Evolutionary conservation across 2,329 filamentous ascomycete species (phyloP).

Genomic region (Colletotrichum graminicola): DNA sequence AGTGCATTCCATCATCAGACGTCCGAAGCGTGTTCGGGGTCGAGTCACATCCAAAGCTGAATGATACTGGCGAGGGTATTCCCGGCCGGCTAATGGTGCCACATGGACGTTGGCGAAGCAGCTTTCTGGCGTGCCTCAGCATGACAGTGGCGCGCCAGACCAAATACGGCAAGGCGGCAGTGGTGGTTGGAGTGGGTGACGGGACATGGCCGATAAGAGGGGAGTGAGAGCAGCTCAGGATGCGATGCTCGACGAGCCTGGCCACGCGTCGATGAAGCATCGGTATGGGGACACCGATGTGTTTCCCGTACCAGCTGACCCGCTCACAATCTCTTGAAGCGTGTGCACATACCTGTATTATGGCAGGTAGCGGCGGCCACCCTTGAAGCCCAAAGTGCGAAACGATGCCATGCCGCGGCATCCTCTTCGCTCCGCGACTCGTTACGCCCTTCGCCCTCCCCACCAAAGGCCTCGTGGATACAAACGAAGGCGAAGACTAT

Average conservation of each 20-base stretch:
- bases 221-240: too few relatives aligned
- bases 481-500: slow-evolving; percentile 8
- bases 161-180: slow-evolving; percentile 1
- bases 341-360: too few relatives aligned
- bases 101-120: slow-evolving; percentile 33
- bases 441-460: slow-evolving; percentile 3
- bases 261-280: slow-evolving; percentile 22
- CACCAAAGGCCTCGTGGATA: slow-evolving; percentile 19
- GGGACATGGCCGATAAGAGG: slow-evolving; percentile 31
- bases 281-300: slow-evolving; percentile 14
- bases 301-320: slow-evolving; percentile 31
- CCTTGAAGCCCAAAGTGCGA: slow-evolving; percentile 21
- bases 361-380: slow-evolving; percentile 20
- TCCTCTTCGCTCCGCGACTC: slow-evolving; percentile 30
- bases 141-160: background rate
- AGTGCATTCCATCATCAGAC: slow-evolving; percentile 2
- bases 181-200: slow-evolving; percentile 13
- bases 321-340: slow-evolving; percentile 36
- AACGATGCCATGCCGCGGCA: slow-evolving; percentile 24
- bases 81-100: slow-evolving; percentile 30
- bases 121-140: slow-evolving; percentile 6
- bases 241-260: slow-evolving; percentile 1
- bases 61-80: slow-evolving; percentile 27
- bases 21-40: background rate
- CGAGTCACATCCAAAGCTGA: slow-evolving; percentile 1